Evolutionary conservation across 2,329 filamentous ascomycete genomes (phyloP), one percentile per base, ranked within the genome.

Genomic region (Sclerotinia spermophila): DNA sequence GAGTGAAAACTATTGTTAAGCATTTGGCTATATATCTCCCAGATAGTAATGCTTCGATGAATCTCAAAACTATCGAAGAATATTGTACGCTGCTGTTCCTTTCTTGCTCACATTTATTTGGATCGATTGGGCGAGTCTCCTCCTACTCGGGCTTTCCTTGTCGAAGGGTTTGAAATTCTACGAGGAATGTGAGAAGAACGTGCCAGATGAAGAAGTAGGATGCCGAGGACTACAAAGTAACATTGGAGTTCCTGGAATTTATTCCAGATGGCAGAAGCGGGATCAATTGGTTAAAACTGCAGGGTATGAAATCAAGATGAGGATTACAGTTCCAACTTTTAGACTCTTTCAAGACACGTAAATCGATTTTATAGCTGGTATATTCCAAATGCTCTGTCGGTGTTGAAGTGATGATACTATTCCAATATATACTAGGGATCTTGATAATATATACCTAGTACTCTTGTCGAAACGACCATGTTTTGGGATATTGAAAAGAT

Each of bases 11-110:
- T 1, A 27, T 27, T 7, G 5, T 7, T 15, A 27, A 27, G 17
- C 0, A 3, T 27, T 27, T 17, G 48, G n/a, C 13, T 27, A 27
- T 1, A 2, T n/a, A n/a, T n/a, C n/a, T n/a, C n/a, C n/a, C n/a
- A n/a, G n/a, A n/a, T n/a, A n/a, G n/a, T n/a, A n/a, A n/a, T 17
- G n/a, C 48, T 51, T 51, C 13, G n/a, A 27, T 1, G 0, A 51
- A 17, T 51, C 48, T 51, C 27, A 7, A 5, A 51, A 8, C 5
- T 51, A 5, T 51, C 4, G n/a, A 5, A 17, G 13, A 8, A 3
- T n/a, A 51, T 7, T 17, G 48, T 2, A 51, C 6, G 48, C 13
- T 51, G 48, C n/a, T 15, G 1, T 58, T 38, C 55, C 21, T 15
- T 2, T 8, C 15, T 7, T 7, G 33, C 10, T 5, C 19, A 33